These are phyloP conservation scores for Clavariopsis aquatica DNA, from an alignment of 495 filamentous ascomycete species.

Conservation along the genomic window DNA sequence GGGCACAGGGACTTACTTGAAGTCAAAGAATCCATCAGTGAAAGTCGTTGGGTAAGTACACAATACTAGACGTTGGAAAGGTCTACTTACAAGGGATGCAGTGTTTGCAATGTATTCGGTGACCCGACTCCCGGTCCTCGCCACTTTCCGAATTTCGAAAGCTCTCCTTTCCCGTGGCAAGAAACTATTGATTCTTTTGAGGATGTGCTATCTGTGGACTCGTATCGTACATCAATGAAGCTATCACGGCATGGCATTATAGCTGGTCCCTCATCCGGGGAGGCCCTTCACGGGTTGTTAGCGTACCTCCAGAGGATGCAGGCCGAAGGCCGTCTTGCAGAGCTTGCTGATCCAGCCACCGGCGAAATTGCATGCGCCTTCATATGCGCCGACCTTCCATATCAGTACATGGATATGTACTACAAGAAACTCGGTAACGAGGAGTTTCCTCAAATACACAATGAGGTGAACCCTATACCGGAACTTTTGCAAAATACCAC, in stretches of 20 bases:
- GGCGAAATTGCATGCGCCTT: slow-evolving; percentile 60
- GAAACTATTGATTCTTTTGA: slow-evolving; percentile 55
- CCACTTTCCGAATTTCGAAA: slow-evolving; percentile 53
- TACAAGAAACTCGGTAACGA: slow-evolving; percentile 55
- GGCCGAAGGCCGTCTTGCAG: slow-evolving; percentile 46
- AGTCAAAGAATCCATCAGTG: slow-evolving; percentile 55
- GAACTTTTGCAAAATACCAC: neutral
- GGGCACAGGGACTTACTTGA: slow-evolving; percentile 57
- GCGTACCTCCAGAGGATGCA: slow-evolving; percentile 55
- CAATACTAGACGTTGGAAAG: neutral
- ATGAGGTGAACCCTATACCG: slow-evolving; percentile 49
- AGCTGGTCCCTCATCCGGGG: slow-evolving; percentile 61
- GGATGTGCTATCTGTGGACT: slow-evolving; percentile 56
- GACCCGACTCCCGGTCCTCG: slow-evolving; percentile 61
- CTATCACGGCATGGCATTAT: slow-evolving; percentile 61
- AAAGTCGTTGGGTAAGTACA: slow-evolving; percentile 46
- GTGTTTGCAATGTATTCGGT: slow-evolving; percentile 56
- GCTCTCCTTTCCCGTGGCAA: slow-evolving; percentile 61
- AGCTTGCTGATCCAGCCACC: slow-evolving; percentile 49
- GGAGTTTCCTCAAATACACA: slow-evolving; percentile 59
- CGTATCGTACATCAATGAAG: slow-evolving; percentile 56
- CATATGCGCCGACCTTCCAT: slow-evolving; percentile 62
- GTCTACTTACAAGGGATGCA: neutral
- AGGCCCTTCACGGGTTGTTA: slow-evolving; percentile 58
- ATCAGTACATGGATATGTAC: slow-evolving; percentile 64